These are phyloP conservation scores for Mercurialis annua DNA, from an alignment of 345 rosid species.

Conservation along the genomic window DNA sequence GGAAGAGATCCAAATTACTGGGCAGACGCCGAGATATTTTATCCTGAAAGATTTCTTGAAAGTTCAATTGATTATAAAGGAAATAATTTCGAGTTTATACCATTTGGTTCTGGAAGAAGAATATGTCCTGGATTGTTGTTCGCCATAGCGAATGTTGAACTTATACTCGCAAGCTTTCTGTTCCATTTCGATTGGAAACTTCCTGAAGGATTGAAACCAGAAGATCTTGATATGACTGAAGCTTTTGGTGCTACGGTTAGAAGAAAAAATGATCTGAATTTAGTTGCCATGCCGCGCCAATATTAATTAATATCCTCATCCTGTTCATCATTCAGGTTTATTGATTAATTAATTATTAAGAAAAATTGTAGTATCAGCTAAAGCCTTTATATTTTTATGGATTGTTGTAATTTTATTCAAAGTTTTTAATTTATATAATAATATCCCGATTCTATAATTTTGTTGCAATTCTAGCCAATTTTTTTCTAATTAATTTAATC, in stretches of 20 bases:
- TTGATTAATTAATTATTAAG: no score
- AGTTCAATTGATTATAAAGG: background rate
- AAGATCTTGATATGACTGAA: background rate
- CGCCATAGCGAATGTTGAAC: background rate
- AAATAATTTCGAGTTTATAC: background rate
- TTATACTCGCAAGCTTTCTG: background rate
- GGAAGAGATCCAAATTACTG: background rate
- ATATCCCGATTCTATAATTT: no score
- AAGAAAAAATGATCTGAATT: background rate
- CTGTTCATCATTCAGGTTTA: no score
- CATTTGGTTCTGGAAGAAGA: slow-evolving; percentile 8
- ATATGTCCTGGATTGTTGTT: no score
- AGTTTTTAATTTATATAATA: no score
- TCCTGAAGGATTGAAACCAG: background rate
- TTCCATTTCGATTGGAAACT: slow-evolving; percentile 3
- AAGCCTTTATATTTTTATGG: no score
- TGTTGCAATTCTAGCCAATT: no score
- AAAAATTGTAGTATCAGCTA: no score
- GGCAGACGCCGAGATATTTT: background rate
- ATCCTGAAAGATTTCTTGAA: background rate
- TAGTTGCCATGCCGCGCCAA: no score
- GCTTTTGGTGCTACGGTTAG: background rate
- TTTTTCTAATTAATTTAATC: no score
- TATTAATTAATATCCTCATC: no score
- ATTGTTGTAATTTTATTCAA: no score